Evolutionary conservation across 2,329 filamentous ascomycete genomes (phyloP).

Genomic region (Pestalotiopsis sp.): DNA sequence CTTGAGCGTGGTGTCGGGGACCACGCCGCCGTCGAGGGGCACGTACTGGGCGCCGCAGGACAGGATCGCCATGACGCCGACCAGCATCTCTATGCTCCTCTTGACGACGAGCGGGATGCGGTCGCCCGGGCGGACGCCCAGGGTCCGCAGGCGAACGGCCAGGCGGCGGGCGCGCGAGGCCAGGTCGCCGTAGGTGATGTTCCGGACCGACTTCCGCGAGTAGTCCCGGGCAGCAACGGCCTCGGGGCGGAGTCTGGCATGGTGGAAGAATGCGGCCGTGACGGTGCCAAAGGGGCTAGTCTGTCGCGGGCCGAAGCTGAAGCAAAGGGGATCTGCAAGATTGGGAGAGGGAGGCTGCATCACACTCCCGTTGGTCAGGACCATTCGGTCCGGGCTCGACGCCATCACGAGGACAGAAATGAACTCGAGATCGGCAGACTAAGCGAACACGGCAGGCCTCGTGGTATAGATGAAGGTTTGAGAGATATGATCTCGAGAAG

Average conservation of each 20-base stretch:
- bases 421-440: conserved; percentile 2
- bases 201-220: conserved; percentile 22
- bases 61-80: conserved; percentile 58
- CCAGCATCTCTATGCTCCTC: conserved; percentile 58
- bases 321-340: conserved; percentile 12
- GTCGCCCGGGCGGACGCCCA: conserved; percentile 45
- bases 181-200: conserved; percentile 49
- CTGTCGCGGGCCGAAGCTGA: conserved; percentile 13
- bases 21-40: conserved; percentile 58
- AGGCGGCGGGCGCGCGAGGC: conserved; percentile 44
- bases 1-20: conserved; percentile 48
- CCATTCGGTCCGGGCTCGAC: background rate
- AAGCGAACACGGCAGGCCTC: background rate
- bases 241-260: conserved; percentile 16
- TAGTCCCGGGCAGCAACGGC: conserved; percentile 18
- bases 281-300: conserved; percentile 14
- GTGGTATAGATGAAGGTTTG: background rate
- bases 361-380: background rate
- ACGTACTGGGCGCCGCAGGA: conserved; percentile 62
- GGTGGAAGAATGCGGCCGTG: conserved; percentile 19
- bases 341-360: background rate
- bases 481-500: background rate
- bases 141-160: conserved; percentile 38
- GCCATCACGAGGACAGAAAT: conserved; percentile 2
- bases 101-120: conserved; percentile 58